A percentile compares a stretch with the other conserved stretches of the same genome.
Evolutionary conservation across 495 filamentous ascomycete species (phyloP).

Genomic region (Terfezia claveryi): DNA sequence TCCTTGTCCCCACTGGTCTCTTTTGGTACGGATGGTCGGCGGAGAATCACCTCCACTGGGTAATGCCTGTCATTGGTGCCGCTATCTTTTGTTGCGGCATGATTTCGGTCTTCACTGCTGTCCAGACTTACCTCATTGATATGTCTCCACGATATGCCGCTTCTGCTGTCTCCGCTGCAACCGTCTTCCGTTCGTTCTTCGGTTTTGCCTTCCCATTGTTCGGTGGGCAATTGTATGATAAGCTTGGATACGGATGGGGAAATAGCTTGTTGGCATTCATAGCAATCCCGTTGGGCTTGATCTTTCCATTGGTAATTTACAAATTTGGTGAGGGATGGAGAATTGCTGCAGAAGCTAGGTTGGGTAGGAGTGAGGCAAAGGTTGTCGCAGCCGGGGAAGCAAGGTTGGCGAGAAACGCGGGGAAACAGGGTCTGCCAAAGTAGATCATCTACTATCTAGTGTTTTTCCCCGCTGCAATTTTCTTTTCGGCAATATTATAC

Average conservation of each 20-base stretch:
- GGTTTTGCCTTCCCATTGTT: constrained; percentile 29
- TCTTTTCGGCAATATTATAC: too few relatives aligned
- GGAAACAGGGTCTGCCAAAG: too few relatives aligned
- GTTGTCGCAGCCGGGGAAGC: not conserved
- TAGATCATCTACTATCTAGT: too few relatives aligned
- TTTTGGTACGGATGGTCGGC: constrained; percentile 54
- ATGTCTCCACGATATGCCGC: constrained; percentile 54
- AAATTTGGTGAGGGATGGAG: constrained; percentile 31
- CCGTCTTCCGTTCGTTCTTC: constrained; percentile 35
- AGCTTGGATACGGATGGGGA: constrained; percentile 33
- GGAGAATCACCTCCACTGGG: constrained; percentile 31
- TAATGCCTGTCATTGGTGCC: constrained; percentile 37
- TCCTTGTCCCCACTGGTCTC: constrained; percentile 26
- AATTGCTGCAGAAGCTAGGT: constrained; percentile 14
- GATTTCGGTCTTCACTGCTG: constrained; percentile 36
- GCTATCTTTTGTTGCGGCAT: constrained; percentile 34
- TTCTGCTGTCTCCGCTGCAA: constrained; percentile 43
- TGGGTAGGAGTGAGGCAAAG: constrained; percentile 8
- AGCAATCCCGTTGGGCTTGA: constrained; percentile 26
- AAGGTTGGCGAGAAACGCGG: not conserved
- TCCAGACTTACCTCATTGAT: constrained; percentile 54
- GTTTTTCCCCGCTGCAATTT: too few relatives aligned
- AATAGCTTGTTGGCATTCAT: constrained; percentile 33
- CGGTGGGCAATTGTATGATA: constrained; percentile 30
- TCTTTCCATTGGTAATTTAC: constrained; percentile 30